A percentile compares a stretch with the other conserved stretches of the same genome.
phyloP scores from a whole-genome alignment of 805 yeast species.

The Starmera amethionina region DNA sequence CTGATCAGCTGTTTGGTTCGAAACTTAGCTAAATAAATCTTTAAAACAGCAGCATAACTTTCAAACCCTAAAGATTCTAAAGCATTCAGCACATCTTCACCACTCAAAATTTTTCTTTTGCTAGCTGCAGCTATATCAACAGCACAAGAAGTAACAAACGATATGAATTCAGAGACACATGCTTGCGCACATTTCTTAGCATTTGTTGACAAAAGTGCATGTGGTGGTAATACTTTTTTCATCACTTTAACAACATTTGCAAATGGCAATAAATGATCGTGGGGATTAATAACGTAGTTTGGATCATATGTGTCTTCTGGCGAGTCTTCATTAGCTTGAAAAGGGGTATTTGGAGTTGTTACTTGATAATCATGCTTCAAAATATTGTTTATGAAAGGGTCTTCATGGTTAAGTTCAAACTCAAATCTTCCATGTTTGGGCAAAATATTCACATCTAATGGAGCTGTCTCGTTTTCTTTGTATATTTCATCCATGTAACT shows the following conservation, averaged over 20 bases:
- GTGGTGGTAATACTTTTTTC: conserved; percentile 60
- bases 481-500: too few species aligned
- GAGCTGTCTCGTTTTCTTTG: too few species aligned
- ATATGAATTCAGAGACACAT: conserved; percentile 73
- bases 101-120: conserved; percentile 68
- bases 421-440: too few species aligned
- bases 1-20: conserved; percentile 32
- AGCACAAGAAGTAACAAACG: conserved; percentile 74
- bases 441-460: too few species aligned
- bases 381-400: too few species aligned
- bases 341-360: too few species aligned
- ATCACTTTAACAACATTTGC: conserved; percentile 53
- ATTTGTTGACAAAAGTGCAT: conserved; percentile 70
- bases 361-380: too few species aligned
- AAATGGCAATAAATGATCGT: not conserved
- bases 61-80: conserved; percentile 72
- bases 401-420: too few species aligned
- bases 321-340: too few species aligned
- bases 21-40: conserved; percentile 68
- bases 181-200: conserved; percentile 78
- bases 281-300: too few species aligned
- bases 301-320: too few species aligned
- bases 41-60: conserved; percentile 69
- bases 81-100: conserved; percentile 67
- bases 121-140: conserved; percentile 67